Evolutionary conservation across 345 rosid genomes (phyloP).

Genomic region (Sisymbrium irio): DNA sequence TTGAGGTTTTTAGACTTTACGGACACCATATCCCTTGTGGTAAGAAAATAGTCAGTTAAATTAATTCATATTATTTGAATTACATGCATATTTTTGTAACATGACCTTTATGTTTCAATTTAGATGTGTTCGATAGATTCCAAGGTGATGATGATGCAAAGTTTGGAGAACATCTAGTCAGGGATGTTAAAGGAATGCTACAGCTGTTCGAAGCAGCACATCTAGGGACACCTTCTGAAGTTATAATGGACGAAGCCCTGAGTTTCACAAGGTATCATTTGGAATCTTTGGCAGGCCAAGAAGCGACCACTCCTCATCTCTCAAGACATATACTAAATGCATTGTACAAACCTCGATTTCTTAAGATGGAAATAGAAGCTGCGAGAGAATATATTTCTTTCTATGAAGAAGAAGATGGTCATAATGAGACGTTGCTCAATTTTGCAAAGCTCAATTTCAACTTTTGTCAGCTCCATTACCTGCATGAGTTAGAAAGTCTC

Average conservation of each 20-base stretch:
- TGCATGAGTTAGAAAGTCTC: slow-evolving; percentile 15
- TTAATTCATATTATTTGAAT: no score
- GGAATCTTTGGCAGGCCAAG: background rate
- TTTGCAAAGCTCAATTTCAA: slow-evolving; percentile 20
- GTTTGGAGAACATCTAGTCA: slow-evolving; percentile 6
- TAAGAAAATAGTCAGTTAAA: background rate
- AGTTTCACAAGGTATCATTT: background rate
- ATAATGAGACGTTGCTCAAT: background rate
- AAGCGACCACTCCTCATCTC: slow-evolving; percentile 8
- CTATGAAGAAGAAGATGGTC: slow-evolving; percentile 21
- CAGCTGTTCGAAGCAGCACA: slow-evolving; percentile 8
- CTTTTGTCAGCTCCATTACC: slow-evolving; percentile 12
- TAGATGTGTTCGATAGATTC: slow-evolving; percentile 18
- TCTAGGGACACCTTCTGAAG: slow-evolving; percentile 6
- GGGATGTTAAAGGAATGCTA: slow-evolving; percentile 13
- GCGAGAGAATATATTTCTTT: slow-evolving; percentile 26
- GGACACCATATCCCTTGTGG: background rate
- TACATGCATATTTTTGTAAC: background rate
- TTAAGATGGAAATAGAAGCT: background rate
- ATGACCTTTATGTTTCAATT: background rate
- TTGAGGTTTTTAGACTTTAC: slow-evolving; percentile 10
- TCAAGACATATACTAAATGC: background rate
- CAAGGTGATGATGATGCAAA: slow-evolving; percentile 8
- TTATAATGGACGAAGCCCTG: slow-evolving; percentile 18
- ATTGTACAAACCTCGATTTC: background rate